Evolutionary conservation across 768 basidiomycete genomes (phyloP).

Genomic region (Cytidiella melzeri): DNA sequence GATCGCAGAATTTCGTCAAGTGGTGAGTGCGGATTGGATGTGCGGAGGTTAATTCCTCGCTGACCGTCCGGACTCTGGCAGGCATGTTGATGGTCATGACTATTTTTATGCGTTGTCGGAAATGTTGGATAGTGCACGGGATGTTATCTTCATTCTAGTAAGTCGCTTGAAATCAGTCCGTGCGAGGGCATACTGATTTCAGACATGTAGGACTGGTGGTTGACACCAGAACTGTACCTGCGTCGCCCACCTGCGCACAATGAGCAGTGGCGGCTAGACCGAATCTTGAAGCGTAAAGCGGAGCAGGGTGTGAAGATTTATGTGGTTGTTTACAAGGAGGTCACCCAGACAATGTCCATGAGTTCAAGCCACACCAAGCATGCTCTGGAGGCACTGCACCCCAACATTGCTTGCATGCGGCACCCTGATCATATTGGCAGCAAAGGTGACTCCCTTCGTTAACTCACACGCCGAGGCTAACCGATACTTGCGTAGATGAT

Average conservation of each 20-base stretch:
- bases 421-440: conserved; percentile 88
- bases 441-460: conserved; percentile 39
- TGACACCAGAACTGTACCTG: conserved; percentile 91
- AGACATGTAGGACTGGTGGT: conserved; percentile 76
- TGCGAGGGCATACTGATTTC: not conserved
- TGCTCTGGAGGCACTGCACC: conserved; percentile 74
- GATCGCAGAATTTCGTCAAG: conserved; percentile 70
- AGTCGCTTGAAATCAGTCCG: conserved; percentile 10
- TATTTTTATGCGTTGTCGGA: conserved; percentile 95
- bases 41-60: not conserved
- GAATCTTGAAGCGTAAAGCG: conserved; percentile 81
- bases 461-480: not conserved
- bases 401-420: conserved; percentile 83
- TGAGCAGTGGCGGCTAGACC: conserved; percentile 86
- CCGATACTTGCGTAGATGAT: conserved; percentile 38
- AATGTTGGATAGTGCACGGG: conserved; percentile 74
- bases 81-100: conserved; percentile 94
- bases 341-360: conserved; percentile 90
- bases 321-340: conserved; percentile 94
- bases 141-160: conserved; percentile 85
- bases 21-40: conserved; percentile 45
- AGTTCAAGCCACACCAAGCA: conserved; percentile 83
- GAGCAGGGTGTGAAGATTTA: conserved; percentile 88
- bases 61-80: conserved; percentile 14
- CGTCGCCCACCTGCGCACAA: conserved; percentile 84